Evolutionary conservation across 345 rosid species (phyloP), one percentile per base, ranked within the genome.

Genomic region (Erodium maritimum): DNA sequence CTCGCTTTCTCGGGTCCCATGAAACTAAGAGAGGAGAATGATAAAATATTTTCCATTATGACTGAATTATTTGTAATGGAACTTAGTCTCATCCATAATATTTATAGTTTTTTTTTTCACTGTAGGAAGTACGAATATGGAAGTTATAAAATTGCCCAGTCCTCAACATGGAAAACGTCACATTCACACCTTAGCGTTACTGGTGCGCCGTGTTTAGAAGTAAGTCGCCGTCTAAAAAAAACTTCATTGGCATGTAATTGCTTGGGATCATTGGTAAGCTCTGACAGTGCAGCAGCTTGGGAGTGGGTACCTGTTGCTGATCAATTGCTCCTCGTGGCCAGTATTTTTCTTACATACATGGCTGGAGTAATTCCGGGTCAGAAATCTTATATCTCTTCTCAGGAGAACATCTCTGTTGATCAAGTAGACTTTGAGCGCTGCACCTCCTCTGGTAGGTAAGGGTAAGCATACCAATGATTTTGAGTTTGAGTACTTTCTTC

Each of bases 401-500:
- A 24, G 66, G 73, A 72, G 52, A 70, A 60, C 22, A 63, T 62
- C 9, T 51, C 67, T 18, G 65, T 61, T 42, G 74, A 75, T 17
- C 66, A 57, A 52, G 63, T 62, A 33, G 67, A 62, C 55, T 59
- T 60, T 65, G 75, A 69, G 57, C 69, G 72, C 71, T 56, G 82
- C 61, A 65, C 72, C 68, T 68, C 85, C 69, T 73, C 90, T 86
- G 95, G 96, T 86, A 82, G 93, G 95, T 88, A 91, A 84, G 95
- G 86, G 80, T 84, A 79, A 77, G 80, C 73, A 64, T 53, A 59
- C 70, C 13, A 56, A 65, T 58, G 58, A 48, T 64, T 66, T 66
- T 23, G 4, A 56, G 45, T 21, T 14, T 57, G 37, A 13, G 19
- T 22, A 53, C 60, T 29, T 33, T 63, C 65, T 58, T 61, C 46